Evolutionary conservation across 345 rosid species (phyloP).

Genomic region (Microcos paniculata): DNA sequence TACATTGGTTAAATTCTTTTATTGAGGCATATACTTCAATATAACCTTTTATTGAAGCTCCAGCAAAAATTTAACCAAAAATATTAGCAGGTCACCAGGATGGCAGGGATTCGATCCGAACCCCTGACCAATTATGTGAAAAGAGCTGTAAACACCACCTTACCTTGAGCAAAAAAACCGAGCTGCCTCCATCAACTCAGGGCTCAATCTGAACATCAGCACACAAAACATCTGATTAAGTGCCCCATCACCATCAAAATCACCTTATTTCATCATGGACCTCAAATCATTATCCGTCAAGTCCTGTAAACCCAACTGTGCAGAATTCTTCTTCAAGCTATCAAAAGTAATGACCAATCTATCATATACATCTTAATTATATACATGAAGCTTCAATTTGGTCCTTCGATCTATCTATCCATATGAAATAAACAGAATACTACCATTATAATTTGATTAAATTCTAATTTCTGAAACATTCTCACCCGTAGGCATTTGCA

Average conservation of each 20-base stretch:
- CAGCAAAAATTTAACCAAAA: slow-evolving; percentile 16
- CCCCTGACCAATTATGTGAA: too few species aligned
- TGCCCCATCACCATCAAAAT: slow-evolving; percentile 55
- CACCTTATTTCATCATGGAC: slow-evolving; percentile 66
- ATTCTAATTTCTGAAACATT: neutral
- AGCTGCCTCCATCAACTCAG: slow-evolving; percentile 46
- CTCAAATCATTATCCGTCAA: slow-evolving; percentile 69
- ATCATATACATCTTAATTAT: too few species aligned
- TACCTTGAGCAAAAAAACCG: too few species aligned
- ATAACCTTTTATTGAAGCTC: too few species aligned
- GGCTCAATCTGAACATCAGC: slow-evolving; percentile 64
- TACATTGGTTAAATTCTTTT: too few species aligned
- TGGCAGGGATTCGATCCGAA: too few species aligned
- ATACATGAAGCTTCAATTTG: neutral
- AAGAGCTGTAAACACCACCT: too few species aligned
- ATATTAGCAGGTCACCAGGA: too few species aligned
- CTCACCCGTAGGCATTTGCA: neutral
- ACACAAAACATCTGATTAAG: slow-evolving; percentile 49
- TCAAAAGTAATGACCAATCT: slow-evolving; percentile 76
- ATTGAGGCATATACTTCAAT: too few species aligned
- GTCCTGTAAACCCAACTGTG: slow-evolving; percentile 63
- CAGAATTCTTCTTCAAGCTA: slow-evolving; percentile 61
- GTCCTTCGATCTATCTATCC: neutral
- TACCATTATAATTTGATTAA: neutral
- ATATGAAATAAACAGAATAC: neutral